Conservation (phyloP, 2,329 filamentous ascomycete genomes). For the Clarireedia homoeocarpa region DNA sequence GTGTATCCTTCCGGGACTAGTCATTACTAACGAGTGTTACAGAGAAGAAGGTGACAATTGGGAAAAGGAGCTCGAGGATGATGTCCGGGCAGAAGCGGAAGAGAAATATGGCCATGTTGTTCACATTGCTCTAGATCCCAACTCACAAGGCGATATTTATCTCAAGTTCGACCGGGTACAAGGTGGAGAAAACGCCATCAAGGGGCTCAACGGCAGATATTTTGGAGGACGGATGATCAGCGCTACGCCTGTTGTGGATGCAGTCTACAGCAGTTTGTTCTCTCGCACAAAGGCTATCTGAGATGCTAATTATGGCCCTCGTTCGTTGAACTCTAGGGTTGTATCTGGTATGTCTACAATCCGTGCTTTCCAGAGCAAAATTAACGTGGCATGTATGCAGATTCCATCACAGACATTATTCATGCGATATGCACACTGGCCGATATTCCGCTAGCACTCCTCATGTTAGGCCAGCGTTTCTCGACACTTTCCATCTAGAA, state of each 20-base stretch:
- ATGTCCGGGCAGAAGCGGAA: slow-evolving; percentile 88
- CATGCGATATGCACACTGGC: slow-evolving; percentile 2
- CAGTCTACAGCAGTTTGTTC: slow-evolving; percentile 96
- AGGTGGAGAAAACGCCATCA: slow-evolving; percentile 94
- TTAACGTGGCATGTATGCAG: slow-evolving; percentile 1
- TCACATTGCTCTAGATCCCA: slow-evolving; percentile 90
- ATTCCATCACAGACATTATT: slow-evolving; percentile 10
- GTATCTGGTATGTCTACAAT: slow-evolving; percentile 18
- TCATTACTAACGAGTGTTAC: slow-evolving; percentile 30
- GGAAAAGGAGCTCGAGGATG: slow-evolving; percentile 90
- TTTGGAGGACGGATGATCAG: slow-evolving; percentile 92
- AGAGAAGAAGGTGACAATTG: slow-evolving; percentile 83
- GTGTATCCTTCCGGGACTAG: too few species aligned
- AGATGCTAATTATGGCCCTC: slow-evolving; percentile 32
- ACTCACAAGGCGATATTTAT: slow-evolving; percentile 93
- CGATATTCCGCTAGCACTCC: background rate
- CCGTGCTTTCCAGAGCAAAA: background rate
- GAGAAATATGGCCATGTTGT: slow-evolving; percentile 95
- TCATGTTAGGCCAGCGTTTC: background rate
- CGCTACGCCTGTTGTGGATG: slow-evolving; percentile 92
- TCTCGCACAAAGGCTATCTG: slow-evolving; percentile 76
- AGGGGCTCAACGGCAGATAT: slow-evolving; percentile 92
- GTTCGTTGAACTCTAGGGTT: slow-evolving; percentile 22
- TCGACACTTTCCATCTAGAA: background rate
- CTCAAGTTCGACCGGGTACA: slow-evolving; percentile 96